Percentiles rank a stretch among this genome's conserved stretches.
These are phyloP conservation scores for Fusarium cyanostomum DNA, from an alignment of 2,329 filamentous ascomycete genomes.

Conservation along the genomic window DNA sequence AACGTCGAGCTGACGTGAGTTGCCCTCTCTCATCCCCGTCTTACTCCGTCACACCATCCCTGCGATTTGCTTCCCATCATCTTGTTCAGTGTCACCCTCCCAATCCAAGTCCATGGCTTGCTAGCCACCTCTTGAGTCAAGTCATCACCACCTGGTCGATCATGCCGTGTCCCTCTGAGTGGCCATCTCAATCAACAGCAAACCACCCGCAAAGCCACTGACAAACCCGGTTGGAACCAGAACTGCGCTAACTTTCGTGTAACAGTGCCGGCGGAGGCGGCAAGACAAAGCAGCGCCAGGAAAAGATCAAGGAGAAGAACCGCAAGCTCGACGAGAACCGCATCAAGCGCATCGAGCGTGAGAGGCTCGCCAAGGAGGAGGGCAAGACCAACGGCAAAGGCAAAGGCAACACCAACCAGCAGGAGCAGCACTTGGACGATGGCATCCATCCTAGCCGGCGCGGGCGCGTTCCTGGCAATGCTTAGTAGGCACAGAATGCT, in stretches of 20 bases:
- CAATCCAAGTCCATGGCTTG: neutral
- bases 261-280: conserved; percentile 83
- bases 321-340: conserved; percentile 78
- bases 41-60: neutral
- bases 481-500: conserved; percentile 10
- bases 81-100: conserved; percentile 12
- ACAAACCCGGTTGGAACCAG: neutral
- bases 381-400: conserved; percentile 34
- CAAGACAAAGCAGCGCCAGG: conserved; percentile 75
- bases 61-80: neutral
- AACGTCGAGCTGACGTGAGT: conserved; percentile 91
- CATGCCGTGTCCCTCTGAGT: neutral
- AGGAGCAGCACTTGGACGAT: conserved; percentile 44
- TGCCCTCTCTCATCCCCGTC: neutral
- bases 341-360: conserved; percentile 57
- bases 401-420: conserved; percentile 22
- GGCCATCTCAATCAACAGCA: conserved; percentile 9
- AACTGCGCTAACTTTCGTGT: conserved; percentile 13
- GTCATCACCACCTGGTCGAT: conserved; percentile 11
- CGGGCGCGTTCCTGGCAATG: conserved; percentile 43
- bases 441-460: conserved; percentile 64
- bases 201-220: neutral
- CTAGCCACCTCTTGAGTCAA: conserved; percentile 8
- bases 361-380: conserved; percentile 52
- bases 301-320: conserved; percentile 88